phyloP scores from a whole-genome alignment of 192 early-diverging fungal species.

The Gryganskiella cystojenkinii region DNA sequence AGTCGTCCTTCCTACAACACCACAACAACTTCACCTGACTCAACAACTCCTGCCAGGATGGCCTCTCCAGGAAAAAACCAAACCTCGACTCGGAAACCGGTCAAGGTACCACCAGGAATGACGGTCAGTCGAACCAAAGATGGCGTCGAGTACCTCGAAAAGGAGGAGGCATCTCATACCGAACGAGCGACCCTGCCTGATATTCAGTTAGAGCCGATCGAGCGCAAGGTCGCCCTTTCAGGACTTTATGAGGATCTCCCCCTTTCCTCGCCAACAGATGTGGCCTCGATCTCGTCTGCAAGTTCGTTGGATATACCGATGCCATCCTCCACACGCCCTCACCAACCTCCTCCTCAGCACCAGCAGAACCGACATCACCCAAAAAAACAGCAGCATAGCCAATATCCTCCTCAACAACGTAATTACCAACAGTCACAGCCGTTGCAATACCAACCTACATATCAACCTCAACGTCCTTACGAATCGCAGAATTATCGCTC shows the following conservation, averaged over 20 bases:
- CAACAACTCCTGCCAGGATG: background rate
- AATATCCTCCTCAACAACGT: too few species aligned
- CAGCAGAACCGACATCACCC: background rate
- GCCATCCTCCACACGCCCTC: constrained; percentile 7
- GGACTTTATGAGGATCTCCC: constrained; percentile 35
- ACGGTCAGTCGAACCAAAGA: constrained; percentile 1
- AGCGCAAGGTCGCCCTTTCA: constrained; percentile 29
- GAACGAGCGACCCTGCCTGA: constrained; percentile 42
- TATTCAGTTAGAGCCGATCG: constrained; percentile 28
- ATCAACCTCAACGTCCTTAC: too few species aligned
- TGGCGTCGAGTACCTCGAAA: constrained; percentile 16
- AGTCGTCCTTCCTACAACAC: too few species aligned
- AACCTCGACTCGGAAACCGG: too few species aligned
- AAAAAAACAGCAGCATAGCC: background rate
- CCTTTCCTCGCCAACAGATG: background rate
- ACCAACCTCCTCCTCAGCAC: background rate
- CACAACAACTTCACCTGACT: background rate
- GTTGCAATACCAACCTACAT: too few species aligned
- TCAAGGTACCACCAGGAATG: too few species aligned
- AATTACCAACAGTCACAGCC: too few species aligned
- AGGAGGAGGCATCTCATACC: constrained; percentile 28
- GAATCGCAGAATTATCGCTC: too few species aligned
- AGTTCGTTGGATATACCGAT: constrained; percentile 32
- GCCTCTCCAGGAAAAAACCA: background rate
- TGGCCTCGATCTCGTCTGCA: background rate